These are phyloP conservation scores for Lentinus brumalis DNA, from an alignment of 768 basidiomycete genomes.

Conservation along the genomic window DNA sequence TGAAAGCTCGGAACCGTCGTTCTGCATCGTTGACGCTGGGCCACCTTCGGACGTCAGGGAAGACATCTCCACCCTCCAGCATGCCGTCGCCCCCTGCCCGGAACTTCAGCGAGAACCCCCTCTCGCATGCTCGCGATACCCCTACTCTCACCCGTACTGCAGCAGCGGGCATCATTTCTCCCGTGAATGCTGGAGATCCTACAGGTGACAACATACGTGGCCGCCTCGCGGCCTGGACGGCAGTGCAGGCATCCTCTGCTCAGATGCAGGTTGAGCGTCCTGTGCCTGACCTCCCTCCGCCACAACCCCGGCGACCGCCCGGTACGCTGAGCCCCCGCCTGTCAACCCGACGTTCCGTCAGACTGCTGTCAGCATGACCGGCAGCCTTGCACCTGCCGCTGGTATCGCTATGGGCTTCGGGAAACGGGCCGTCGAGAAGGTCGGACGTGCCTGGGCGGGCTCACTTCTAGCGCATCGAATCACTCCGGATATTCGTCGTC, in stretches of 20 bases:
- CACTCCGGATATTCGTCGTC: slow-evolving; percentile 48
- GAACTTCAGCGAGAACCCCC: slow-evolving; percentile 9
- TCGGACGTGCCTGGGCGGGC: slow-evolving; percentile 59
- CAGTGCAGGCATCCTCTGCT: slow-evolving; percentile 21
- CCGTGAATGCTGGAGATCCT: slow-evolving; percentile 33
- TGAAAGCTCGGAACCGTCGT: slow-evolving; percentile 55
- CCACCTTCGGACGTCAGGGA: slow-evolving; percentile 12
- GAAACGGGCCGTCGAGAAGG: slow-evolving; percentile 74
- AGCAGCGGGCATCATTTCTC: slow-evolving; percentile 45
- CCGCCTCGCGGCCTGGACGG: slow-evolving; percentile 50
- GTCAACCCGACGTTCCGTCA: slow-evolving; percentile 48
- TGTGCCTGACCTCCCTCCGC: slow-evolving; percentile 33
- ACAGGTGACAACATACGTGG: slow-evolving; percentile 48
- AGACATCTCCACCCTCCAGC: not conserved
- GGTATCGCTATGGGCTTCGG: slow-evolving; percentile 57
- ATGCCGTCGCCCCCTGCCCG: slow-evolving; percentile 4
- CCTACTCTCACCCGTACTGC: slow-evolving; percentile 45
- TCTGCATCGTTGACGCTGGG: slow-evolving; percentile 66
- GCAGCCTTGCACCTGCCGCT: slow-evolving; percentile 67
- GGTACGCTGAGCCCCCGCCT: slow-evolving; percentile 17
- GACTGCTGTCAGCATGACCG: slow-evolving; percentile 74
- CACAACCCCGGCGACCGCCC: slow-evolving; percentile 22
- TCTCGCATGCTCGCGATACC: slow-evolving; percentile 34
- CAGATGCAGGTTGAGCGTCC: slow-evolving; percentile 30
- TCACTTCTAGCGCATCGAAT: slow-evolving; percentile 30